Evolutionary conservation across 768 basidiomycete species (phyloP), one percentile per base, ranked within the genome.

Genomic region (Russula ochroleuca): DNA sequence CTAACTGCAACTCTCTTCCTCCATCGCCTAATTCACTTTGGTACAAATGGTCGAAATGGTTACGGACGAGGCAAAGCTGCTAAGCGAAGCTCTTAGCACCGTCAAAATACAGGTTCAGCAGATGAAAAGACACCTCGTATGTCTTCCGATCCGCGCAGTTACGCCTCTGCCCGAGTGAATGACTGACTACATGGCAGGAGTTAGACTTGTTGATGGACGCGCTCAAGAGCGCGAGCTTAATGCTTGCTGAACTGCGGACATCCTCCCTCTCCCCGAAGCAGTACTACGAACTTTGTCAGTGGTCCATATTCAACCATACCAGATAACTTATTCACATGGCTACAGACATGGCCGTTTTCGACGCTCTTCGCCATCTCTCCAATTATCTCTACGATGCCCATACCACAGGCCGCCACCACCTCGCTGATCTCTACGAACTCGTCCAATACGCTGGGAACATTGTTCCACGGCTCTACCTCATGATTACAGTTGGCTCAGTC

Each of bases 381-480:
- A 95, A 94, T 73, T 98, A 98, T 75, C 86, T 99, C 65, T 94
- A 92, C 70, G 97, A 98, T 65, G 96, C 95, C 3, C 97, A 99
- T 76, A 87, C 85, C 25, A 85, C 90, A 64, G 87, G 88, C 55
- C 85, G 88, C 72, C 96, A 99, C 73, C 97, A 98, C 69, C 84
- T 99, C 62, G 97, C 97, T 51, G 97, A 99, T 80, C 81, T 99
- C 49, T 99, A 99, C 77, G 97, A 99, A 74, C 85, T 98, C 67
- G 97, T 99, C n/a, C 97, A 99, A 83, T 99, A 96, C 73, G 94
- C 94, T 40, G 93, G 94, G 72, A 96, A 95, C 74, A 95, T 97
- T 73, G 88, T 96, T 54, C 94, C 94, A 28, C 86, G 94, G 19
- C 80, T 92, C 40, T 93, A 98, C 77, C 90, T 98, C 71, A 98